Base-by-base conservation (phyloP, 352 stramenopile species). In the Globisporangium rhizosaccharum region DNA sequence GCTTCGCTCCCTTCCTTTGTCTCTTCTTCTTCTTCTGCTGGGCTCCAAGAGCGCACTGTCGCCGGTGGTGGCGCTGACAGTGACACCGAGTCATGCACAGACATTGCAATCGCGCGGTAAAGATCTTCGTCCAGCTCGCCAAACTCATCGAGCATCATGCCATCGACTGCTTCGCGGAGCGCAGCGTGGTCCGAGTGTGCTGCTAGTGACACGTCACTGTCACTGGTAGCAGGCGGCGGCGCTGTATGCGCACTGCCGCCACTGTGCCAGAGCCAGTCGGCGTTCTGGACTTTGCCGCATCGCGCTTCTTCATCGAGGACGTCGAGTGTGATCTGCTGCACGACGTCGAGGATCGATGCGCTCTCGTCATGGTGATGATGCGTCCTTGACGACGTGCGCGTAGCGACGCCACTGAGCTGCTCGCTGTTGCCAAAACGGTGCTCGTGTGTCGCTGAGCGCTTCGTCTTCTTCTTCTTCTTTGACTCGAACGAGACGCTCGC, bases 251-350 rank as follows among this genome's bases (percentile, higher is more conserved):
- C 30, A 12, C 25, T 50, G 18, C 33, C 8, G n/a, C 44, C 44
- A 28, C 18, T 14, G 18, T 14, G 18, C 53, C 60, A 60, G 2
- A 62, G 30, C 58, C 58, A 69, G 14, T 71, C 49, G 15, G 59
- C 41, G 41, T 56, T 59, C 20, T 68, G 53, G 11, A 75, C 39
- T 25, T 75, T 75, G 15, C 73, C 68, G 33, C 25, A 62, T 18
- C 68, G 60, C 39, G 71, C 70, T 72, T 92, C 82, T 63, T 89
- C 76, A 55, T 61, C 61, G 26, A 92, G 66, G 36, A 92, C 79
- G 28, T 66, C 59, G 17, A 92, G 48, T 10, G 71, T 73, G 39
- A 90, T 83, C 3, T 53, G 26, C 51, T 85, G 73, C 0, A 92
- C 44, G 57, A 68, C 82, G 52, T 75, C 49, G 12, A 89, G 63